phyloP scores from a whole-genome alignment of 2,329 filamentous ascomycete genomes.

The Delphinella strobiligena region DNA sequence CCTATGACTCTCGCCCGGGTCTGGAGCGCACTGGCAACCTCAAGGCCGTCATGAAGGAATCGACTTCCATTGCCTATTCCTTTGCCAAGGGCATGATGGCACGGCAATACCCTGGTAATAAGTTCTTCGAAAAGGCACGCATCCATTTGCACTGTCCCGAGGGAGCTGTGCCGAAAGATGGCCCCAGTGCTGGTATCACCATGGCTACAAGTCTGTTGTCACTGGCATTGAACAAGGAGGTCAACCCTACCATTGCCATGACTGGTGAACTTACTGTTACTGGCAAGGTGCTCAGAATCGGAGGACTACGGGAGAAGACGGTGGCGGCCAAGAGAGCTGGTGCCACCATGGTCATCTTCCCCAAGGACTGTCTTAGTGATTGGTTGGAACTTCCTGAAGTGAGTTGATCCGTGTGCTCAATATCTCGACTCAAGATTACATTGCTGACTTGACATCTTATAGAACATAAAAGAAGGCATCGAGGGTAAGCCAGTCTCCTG shows the following conservation, averaged over 20 bases:
- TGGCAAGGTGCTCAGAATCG: constrained; percentile 90
- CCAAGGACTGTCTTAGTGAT: constrained; percentile 87
- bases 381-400: constrained; percentile 96
- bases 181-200: constrained; percentile 68
- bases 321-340: constrained; percentile 87
- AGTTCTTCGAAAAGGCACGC: constrained; percentile 91
- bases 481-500: constrained; percentile 83
- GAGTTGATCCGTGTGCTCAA: constrained; percentile 29
- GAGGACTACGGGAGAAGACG: constrained; percentile 90
- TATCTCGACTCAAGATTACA: neutral
- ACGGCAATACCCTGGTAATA: constrained; percentile 73
- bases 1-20: constrained; percentile 59
- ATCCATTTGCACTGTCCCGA: constrained; percentile 95
- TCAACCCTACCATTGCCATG: constrained; percentile 89
- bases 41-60: constrained; percentile 97
- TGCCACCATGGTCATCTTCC: constrained; percentile 89
- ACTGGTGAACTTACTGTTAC: constrained; percentile 95
- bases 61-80: constrained; percentile 85
- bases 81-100: constrained; percentile 87
- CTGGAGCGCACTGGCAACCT: constrained; percentile 91
- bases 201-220: constrained; percentile 93
- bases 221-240: constrained; percentile 63
- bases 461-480: constrained; percentile 98
- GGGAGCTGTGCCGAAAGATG: constrained; percentile 91
- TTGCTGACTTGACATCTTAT: constrained; percentile 9